Base-by-base conservation (phyloP, 305 asterid genomes). In the Fraxinus latifolia region DNA sequence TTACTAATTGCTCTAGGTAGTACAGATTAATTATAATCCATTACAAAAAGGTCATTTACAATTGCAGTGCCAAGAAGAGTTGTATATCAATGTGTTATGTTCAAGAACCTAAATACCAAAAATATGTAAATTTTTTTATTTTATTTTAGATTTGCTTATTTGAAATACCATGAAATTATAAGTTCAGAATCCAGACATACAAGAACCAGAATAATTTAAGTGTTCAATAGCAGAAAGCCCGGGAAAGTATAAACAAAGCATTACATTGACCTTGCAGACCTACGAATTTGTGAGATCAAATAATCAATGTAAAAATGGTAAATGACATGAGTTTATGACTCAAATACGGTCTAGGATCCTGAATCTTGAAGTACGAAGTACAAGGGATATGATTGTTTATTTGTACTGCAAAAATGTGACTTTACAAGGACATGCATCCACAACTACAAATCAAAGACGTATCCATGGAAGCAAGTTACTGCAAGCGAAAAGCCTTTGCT, bases 281-380 rank as follows among this genome's bases (percentile, higher is more conserved):
- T 70, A 19, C 19, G 32, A 33, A 50, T 71, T 76, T 44, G n/a
- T 39, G 42, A 32, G 75, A 74, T 36, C 73, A 50, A 74, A 77
- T 32, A 71, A 58, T 78, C 21, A 33, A 39, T 6, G 17, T 47
- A 36, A 50, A 62, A 74, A 33, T 7, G 68, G 11, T 53, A 79
- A 31, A 78, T 12, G 68, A 58, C 29, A 58, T 0, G 68, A 58
- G 12, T 58, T 6, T 58, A 23, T 17, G 50, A 50, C 84, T 77
- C 36, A 50, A 76, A 34, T 27, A 62, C 78, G 44, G 81, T 37
- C 74, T 76, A 55, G 33, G 84, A 55, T 77, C 65, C 3, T 72
- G 62, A 44, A 47, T 67, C 80, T 82, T 72, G 32, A 25, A 68
- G 72, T 34, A 15, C 78, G 34, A 23, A 68, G 60, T 27, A n/a